A percentile compares a stretch with the other conserved stretches of the same genome.
Conservation (phyloP, 495 filamentous ascomycete genomes). For the Talaromyces proteolyticus region DNA sequence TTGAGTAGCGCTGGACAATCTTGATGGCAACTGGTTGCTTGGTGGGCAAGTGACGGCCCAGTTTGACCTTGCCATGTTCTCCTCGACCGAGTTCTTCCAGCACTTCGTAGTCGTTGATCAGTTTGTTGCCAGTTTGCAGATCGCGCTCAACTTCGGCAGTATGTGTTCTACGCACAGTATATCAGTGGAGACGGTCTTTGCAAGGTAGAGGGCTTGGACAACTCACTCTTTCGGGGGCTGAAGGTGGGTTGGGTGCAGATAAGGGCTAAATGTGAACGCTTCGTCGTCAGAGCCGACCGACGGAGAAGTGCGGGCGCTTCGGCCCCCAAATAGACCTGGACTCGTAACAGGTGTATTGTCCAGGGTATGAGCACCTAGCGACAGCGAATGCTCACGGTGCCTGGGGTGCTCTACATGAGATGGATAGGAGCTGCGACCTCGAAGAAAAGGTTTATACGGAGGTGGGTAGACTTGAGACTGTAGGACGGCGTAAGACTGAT, state of each 20-base stretch:
- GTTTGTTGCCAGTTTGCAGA: conserved; percentile 79
- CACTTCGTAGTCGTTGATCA: conserved; percentile 96
- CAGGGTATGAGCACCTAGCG: conserved; percentile 36
- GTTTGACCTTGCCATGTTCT: conserved; percentile 95
- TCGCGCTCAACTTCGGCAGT: conserved; percentile 86
- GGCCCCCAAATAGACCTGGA: conserved; percentile 56
- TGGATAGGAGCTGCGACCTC: conserved; percentile 35
- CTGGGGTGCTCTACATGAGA: conserved; percentile 27
- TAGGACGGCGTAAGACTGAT: conserved; percentile 46
- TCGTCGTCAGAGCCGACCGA: conserved; percentile 43
- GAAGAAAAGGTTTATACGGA: conserved; percentile 28
- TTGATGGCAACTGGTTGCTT: conserved; percentile 91
- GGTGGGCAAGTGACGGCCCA: conserved; percentile 72
- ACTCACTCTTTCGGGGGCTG: conserved; percentile 58
- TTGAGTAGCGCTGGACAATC: conserved; percentile 94
- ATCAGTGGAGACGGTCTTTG: not conserved
- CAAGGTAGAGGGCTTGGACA: not conserved
- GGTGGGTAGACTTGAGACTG: conserved; percentile 44
- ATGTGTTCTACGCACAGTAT: conserved; percentile 54
- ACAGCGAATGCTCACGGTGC: conserved; percentile 23
- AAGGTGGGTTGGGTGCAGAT: conserved; percentile 58
- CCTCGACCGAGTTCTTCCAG: conserved; percentile 93
- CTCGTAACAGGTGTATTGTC: conserved; percentile 64
- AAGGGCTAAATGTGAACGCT: conserved; percentile 44
- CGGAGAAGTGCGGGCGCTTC: conserved; percentile 38